phyloP scores from a whole-genome alignment of 2,329 filamentous ascomycete genomes.

The Neophaeococcomyces aloes region DNA sequence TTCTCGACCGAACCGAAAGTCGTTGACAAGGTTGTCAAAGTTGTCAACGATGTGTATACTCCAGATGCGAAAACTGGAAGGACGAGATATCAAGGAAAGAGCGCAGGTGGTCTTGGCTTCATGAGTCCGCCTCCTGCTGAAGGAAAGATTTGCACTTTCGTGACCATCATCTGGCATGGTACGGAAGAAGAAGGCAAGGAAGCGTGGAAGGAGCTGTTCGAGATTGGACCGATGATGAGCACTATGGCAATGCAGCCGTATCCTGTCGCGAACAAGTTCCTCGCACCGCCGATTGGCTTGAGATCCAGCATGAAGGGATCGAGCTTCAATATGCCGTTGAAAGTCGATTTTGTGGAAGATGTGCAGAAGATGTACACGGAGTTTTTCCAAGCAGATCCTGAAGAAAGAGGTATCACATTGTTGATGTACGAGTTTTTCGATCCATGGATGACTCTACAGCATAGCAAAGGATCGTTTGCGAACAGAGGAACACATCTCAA shows the following conservation, averaged over 20 bases:
- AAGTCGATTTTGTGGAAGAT: constrained; percentile 25
- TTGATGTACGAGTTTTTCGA: constrained; percentile 37
- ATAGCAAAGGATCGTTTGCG: constrained; percentile 33
- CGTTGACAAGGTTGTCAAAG: constrained; percentile 22
- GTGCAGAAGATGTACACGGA: constrained; percentile 26
- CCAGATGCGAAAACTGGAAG: constrained; percentile 17
- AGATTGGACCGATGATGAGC: constrained; percentile 30
- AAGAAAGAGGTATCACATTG: constrained; percentile 24
- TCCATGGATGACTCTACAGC: constrained; percentile 26
- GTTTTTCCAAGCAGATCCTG: constrained; percentile 22
- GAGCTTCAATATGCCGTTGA: constrained; percentile 36
- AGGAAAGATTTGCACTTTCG: constrained; percentile 23
- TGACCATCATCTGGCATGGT: constrained; percentile 31
- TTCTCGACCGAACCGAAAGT: constrained; percentile 21
- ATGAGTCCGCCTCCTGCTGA: constrained; percentile 25
- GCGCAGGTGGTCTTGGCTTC: constrained; percentile 23
- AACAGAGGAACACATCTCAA: constrained; percentile 39
- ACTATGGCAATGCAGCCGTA: constrained; percentile 34
- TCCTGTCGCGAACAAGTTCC: constrained; percentile 30
- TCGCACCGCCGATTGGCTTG: constrained; percentile 30
- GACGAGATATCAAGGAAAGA: constrained; percentile 16
- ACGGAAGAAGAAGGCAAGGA: constrained; percentile 27
- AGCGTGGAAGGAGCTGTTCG: constrained; percentile 30
- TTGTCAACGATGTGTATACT: constrained; percentile 20
- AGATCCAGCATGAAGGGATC: constrained; percentile 36